Percentiles rank a stretch among this genome's conserved stretches.
Evolutionary conservation across 345 rosid genomes (phyloP).

Genomic region (Streptanthus diversifolius): DNA sequence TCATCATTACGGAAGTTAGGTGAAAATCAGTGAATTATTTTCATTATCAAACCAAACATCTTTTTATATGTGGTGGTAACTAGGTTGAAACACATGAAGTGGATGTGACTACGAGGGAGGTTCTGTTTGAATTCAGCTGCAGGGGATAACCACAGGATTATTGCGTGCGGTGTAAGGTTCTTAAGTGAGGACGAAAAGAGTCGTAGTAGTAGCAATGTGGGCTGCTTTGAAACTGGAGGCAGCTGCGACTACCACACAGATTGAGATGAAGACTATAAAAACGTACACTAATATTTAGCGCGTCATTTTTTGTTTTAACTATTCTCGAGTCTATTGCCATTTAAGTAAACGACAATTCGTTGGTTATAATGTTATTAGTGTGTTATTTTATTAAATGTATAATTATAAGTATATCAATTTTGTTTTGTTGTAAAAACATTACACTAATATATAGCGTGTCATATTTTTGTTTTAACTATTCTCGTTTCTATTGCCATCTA

Average conservation of each 20-base stretch:
- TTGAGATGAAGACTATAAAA: not conserved
- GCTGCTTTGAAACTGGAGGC: not conserved
- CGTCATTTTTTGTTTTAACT: too few relatives aligned
- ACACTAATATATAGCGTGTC: not conserved
- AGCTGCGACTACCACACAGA: not conserved
- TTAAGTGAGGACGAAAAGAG: not conserved
- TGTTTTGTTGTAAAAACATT: not conserved
- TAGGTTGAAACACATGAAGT: not conserved
- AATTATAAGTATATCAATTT: not conserved
- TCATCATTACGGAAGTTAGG: not conserved
- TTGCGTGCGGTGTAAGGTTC: slow-evolving; percentile 16
- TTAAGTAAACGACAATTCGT: not conserved
- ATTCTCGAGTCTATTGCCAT: too few relatives aligned
- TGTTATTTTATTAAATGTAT: not conserved
- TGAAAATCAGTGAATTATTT: not conserved
- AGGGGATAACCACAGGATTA: not conserved
- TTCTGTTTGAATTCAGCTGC: not conserved
- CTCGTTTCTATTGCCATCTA: not conserved
- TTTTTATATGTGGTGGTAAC: not conserved
- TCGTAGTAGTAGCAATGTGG: not conserved
- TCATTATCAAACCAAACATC: not conserved
- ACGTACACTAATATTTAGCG: too few relatives aligned
- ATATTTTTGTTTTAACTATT: not conserved
- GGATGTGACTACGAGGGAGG: not conserved
- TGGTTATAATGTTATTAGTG: not conserved